phyloP scores from a whole-genome alignment of 306 rosid genomes.

The Phaseolus lunatus region DNA sequence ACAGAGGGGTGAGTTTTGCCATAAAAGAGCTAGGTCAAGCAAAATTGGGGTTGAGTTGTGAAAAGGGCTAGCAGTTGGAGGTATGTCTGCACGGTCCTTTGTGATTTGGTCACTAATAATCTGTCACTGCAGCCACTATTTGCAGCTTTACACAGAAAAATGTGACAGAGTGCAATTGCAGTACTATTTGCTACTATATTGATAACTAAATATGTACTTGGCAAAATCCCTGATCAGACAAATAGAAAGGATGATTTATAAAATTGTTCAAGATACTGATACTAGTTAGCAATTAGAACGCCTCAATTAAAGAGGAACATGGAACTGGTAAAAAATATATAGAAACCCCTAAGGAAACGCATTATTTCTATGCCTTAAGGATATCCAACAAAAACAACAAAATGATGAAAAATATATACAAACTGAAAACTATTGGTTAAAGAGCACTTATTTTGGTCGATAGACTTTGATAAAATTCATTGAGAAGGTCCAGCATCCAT shows the following conservation, averaged over 20 bases:
- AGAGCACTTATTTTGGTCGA: slow-evolving; percentile 9
- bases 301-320: slow-evolving; percentile 7
- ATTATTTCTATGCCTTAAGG: not conserved
- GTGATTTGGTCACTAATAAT: not conserved
- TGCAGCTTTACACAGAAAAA: not conserved
- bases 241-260: not conserved
- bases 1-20: not conserved
- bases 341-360: slow-evolving; percentile 2
- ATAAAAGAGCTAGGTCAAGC: not conserved
- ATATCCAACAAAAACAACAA: slow-evolving; percentile 4
- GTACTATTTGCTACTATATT: not conserved
- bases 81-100: not conserved
- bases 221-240: slow-evolving; percentile 20
- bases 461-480: slow-evolving; percentile 6
- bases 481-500: slow-evolving; percentile 35
- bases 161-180: not conserved
- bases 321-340: not conserved
- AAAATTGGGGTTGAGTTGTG: not conserved
- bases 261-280: slow-evolving; percentile 11
- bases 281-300: not conserved
- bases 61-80: not conserved
- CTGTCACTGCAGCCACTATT: not conserved
- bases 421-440: slow-evolving; percentile 8
- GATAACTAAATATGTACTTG: not conserved
- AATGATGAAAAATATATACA: slow-evolving; percentile 20